Evolutionary conservation across 208 protist genomes (phyloP).

Genomic region (Trypanosoma mega): DNA sequence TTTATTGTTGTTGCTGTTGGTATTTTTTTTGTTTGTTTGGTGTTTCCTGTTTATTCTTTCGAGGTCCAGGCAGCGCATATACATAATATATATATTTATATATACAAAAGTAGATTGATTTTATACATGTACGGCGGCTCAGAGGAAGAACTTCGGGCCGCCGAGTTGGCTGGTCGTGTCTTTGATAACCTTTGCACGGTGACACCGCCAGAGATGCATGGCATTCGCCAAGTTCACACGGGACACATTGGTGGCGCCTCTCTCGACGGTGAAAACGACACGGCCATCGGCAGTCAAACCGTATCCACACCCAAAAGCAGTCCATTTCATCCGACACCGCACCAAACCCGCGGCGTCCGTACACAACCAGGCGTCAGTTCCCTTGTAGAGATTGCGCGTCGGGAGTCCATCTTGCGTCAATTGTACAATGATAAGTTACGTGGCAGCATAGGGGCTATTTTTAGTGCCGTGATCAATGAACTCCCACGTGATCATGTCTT

Average conservation of each 20-base stretch:
- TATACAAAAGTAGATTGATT: too few relatives aligned
- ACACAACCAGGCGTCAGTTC: slow-evolving; percentile 16
- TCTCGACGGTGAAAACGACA: slow-evolving; percentile 23
- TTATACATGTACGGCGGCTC: slow-evolving; percentile 20
- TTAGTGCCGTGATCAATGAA: slow-evolving; percentile 49
- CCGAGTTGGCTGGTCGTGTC: slow-evolving; percentile 27
- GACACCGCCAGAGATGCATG: slow-evolving; percentile 15
- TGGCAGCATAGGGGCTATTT: slow-evolving; percentile 53
- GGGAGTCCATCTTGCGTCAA: slow-evolving; percentile 35
- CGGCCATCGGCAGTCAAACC: slow-evolving; percentile 18
- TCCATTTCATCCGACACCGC: slow-evolving; percentile 5
- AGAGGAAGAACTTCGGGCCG: slow-evolving; percentile 24
- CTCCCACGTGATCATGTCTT: slow-evolving; percentile 77
- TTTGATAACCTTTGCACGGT: slow-evolving; percentile 23
- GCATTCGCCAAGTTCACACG: slow-evolving; percentile 22
- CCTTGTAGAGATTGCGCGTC: slow-evolving; percentile 30
- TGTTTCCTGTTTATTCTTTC: neutral
- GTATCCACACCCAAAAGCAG: slow-evolving; percentile 5
- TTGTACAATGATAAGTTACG: slow-evolving; percentile 77
- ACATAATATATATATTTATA: too few relatives aligned
- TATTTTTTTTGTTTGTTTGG: neutral
- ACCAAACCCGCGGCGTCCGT: slow-evolving; percentile 9
- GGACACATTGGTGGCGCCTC: slow-evolving; percentile 20
- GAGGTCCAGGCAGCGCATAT: too few relatives aligned
- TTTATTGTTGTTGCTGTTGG: neutral